phyloP scores from a whole-genome alignment of 2,329 filamentous ascomycete species.

The Trichoderma afroharzianum region DNA sequence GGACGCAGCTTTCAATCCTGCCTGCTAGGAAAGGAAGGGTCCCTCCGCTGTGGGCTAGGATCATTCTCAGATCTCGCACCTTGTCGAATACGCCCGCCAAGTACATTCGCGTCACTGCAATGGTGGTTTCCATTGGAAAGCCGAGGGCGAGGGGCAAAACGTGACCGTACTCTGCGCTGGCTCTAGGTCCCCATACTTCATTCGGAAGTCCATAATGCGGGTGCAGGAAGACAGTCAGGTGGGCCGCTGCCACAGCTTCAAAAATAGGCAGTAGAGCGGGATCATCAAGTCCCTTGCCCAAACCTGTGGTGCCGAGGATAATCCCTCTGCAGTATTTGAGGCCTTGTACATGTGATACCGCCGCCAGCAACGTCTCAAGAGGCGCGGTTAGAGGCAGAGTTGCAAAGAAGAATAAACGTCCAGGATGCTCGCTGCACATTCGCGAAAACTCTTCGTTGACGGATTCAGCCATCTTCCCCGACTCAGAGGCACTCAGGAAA shows the following conservation, averaged over 20 bases:
- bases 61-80: conserved; percentile 64
- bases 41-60: conserved; percentile 85
- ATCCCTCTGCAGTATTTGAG: conserved; percentile 75
- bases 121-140: conserved; percentile 90
- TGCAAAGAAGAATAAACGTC: conserved; percentile 77
- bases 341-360: conserved; percentile 59
- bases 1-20: conserved; percentile 80
- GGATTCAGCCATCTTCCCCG: conserved; percentile 56
- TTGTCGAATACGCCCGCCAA: conserved; percentile 81
- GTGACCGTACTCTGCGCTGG: conserved; percentile 71
- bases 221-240: conserved; percentile 75
- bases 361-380: conserved; percentile 55
- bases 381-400: conserved; percentile 73
- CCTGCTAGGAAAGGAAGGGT: conserved; percentile 87
- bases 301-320: conserved; percentile 79
- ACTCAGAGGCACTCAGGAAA: conserved; percentile 63
- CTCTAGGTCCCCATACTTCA: conserved; percentile 72
- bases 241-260: conserved; percentile 60
- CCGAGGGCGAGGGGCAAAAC: conserved; percentile 82
- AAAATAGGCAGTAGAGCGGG: conserved; percentile 68
- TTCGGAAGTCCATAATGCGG: conserved; percentile 86
- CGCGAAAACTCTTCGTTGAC: conserved; percentile 76
- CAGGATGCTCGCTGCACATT: conserved; percentile 64
- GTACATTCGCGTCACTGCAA: conserved; percentile 83
- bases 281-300: conserved; percentile 80